These are phyloP conservation scores for Penicillium sp. DNA, from an alignment of 2,329 filamentous ascomycete species.

Conservation along the genomic window DNA sequence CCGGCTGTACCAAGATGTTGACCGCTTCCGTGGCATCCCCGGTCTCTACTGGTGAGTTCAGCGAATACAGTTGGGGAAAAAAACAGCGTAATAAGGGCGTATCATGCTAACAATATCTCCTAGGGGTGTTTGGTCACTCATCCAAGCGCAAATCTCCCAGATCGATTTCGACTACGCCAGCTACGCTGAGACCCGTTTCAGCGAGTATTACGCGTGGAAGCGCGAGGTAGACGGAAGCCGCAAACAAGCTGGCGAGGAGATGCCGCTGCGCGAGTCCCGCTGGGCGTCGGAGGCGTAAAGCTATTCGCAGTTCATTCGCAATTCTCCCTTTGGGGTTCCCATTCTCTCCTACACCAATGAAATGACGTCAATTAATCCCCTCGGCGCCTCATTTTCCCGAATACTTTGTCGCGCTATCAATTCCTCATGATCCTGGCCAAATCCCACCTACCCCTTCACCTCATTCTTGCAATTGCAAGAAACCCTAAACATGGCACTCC, in stretches of 20 bases:
- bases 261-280: slow-evolving; percentile 71
- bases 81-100: too few relatives aligned
- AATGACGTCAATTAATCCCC: neutral
- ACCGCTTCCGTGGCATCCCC: slow-evolving; percentile 81
- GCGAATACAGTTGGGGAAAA: neutral
- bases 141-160: slow-evolving; percentile 88
- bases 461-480: neutral
- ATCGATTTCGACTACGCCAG: slow-evolving; percentile 96
- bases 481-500: neutral
- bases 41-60: slow-evolving; percentile 67
- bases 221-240: slow-evolving; percentile 67
- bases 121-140: slow-evolving; percentile 93
- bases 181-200: slow-evolving; percentile 81
- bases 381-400: neutral
- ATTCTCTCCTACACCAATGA: neutral
- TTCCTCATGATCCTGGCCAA: neutral
- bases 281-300: slow-evolving; percentile 63
- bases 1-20: slow-evolving; percentile 74
- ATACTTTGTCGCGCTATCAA: neutral
- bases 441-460: neutral
- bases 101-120: slow-evolving; percentile 21
- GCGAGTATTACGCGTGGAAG: slow-evolving; percentile 93
- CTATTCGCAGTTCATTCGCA: neutral
- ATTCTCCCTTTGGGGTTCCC: neutral
- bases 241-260: slow-evolving; percentile 53